These are phyloP conservation scores for Amanita muscaria DNA, from an alignment of 768 basidiomycete species.

Conservation along the genomic window DNA sequence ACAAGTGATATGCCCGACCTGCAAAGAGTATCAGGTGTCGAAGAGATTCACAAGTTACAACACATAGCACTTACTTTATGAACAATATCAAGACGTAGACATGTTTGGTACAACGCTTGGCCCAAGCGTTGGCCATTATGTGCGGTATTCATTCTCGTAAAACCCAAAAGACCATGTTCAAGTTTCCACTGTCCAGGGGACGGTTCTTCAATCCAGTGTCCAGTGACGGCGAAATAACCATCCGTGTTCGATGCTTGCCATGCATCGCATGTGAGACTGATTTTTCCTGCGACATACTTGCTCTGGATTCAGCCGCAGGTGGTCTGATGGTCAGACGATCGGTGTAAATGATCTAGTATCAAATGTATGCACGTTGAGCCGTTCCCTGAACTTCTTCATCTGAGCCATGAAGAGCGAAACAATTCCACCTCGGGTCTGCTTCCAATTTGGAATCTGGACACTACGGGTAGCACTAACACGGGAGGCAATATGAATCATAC, in stretches of 20 bases:
- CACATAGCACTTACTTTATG: constrained; percentile 18
- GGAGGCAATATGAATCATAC: neutral
- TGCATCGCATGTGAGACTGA: constrained; percentile 2
- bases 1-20: neutral
- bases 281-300: neutral
- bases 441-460: neutral
- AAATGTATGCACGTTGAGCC: neutral
- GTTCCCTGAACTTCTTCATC: neutral
- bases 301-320: neutral
- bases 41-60: neutral
- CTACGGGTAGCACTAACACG: neutral
- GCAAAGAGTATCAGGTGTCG: neutral
- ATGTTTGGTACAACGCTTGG: constrained; percentile 24
- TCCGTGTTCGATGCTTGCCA: constrained; percentile 19
- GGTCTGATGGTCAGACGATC: no score
- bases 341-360: neutral
- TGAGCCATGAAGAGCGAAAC: neutral
- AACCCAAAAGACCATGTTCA: constrained; percentile 24
- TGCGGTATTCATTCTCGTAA: constrained; percentile 14
- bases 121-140: constrained; percentile 27
- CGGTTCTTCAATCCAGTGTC: constrained; percentile 30
- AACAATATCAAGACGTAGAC: constrained; percentile 17
- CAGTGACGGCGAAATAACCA: constrained; percentile 31
- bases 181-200: constrained; percentile 17
- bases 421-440: neutral